phyloP scores from a whole-genome alignment of 139 green algal genomes.

The Chlorella sp. region DNA sequence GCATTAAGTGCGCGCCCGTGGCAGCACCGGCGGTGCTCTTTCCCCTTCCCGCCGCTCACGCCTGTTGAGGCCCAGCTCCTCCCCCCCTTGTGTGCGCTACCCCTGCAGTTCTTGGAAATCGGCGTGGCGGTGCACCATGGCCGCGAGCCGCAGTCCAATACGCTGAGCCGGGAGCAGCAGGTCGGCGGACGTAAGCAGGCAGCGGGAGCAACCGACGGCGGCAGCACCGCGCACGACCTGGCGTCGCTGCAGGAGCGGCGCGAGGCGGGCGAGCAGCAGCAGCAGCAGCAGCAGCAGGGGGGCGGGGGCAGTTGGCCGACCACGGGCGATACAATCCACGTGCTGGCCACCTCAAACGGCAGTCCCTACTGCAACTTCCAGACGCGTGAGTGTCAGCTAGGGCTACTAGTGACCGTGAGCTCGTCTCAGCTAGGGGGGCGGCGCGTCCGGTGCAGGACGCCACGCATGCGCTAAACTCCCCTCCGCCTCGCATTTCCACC shows the following conservation, averaged over 20 bases:
- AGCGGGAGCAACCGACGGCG: neutral
- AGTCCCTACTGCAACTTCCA: constrained; percentile 58
- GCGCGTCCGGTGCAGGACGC: too few species aligned
- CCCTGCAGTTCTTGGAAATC: constrained; percentile 28
- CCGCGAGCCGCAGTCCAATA: neutral
- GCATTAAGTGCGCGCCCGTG: too few species aligned
- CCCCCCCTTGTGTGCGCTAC: too few species aligned
- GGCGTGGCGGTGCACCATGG: constrained; percentile 18
- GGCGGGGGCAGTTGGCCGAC: neutral
- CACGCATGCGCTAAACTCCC: too few species aligned
- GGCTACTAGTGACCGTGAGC: too few species aligned
- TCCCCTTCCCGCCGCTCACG: too few species aligned
- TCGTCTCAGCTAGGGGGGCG: too few species aligned
- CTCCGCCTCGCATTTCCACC: too few species aligned
- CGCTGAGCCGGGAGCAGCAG: neutral
- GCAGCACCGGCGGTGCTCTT: too few species aligned
- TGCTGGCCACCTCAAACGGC: constrained; percentile 83
- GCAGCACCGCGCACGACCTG: neutral
- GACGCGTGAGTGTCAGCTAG: constrained; percentile 11
- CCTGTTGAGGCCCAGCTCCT: too few species aligned
- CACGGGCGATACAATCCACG: constrained; percentile 75
- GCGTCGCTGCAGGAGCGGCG: neutral
- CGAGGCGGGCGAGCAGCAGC: neutral
- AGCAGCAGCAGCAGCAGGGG: neutral
- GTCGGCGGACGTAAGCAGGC: neutral